Conservation (phyloP, 345 rosid species). For the Gossypium turneri region DNA sequence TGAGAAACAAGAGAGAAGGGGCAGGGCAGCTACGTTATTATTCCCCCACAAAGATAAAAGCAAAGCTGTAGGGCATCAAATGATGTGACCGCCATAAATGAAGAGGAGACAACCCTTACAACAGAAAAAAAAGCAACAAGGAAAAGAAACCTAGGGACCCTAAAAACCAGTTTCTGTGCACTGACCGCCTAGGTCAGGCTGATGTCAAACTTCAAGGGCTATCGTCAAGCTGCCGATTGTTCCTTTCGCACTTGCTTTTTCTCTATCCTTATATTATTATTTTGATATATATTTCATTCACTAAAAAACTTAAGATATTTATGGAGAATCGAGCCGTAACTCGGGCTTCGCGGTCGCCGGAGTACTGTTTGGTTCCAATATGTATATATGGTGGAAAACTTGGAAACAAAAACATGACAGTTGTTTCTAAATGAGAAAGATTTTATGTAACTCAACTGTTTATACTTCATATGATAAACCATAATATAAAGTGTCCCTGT, state of each 20-base stretch:
- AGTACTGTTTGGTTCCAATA: too few species aligned
- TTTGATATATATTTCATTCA: background rate
- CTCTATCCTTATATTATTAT: background rate
- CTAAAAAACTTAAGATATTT: background rate
- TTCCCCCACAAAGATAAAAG: background rate
- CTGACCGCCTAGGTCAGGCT: background rate
- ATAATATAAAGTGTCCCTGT: too few species aligned
- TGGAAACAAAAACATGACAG: too few species aligned
- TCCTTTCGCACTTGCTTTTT: conserved; percentile 29
- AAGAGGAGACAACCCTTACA: background rate
- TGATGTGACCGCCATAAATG: conserved; percentile 22
- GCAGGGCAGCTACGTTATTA: background rate
- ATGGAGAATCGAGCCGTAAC: background rate
- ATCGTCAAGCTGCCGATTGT: conserved; percentile 24
- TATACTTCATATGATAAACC: too few species aligned
- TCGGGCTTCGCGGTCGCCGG: too few species aligned
- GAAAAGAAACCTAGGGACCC: conserved; percentile 10
- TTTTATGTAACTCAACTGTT: too few species aligned
- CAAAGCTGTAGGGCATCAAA: background rate
- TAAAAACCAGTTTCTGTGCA: conserved; percentile 13
- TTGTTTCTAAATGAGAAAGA: too few species aligned
- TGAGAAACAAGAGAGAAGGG: background rate
- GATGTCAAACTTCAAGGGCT: conserved; percentile 13
- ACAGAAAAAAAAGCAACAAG: background rate
- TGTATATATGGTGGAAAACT: too few species aligned